Base-by-base conservation (phyloP, 345 rosid genomes). In the Populus alba region DNA sequence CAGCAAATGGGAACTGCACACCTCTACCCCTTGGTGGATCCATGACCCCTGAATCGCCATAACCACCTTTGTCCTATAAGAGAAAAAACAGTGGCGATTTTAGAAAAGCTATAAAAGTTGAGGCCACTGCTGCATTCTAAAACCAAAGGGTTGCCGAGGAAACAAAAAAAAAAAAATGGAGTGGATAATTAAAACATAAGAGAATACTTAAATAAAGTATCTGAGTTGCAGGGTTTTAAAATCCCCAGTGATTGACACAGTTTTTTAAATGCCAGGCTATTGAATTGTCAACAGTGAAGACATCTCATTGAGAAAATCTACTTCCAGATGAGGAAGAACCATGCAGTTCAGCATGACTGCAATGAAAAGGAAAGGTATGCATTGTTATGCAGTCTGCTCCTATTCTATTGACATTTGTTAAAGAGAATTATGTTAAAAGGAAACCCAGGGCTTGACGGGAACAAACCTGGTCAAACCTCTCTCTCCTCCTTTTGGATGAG, bases 1-100 rank as follows among this genome's bases (percentile, higher is more conserved):
- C 97, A 23, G 90, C 84, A 85, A 93, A 95, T 20, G 98, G 98
- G 87, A 93, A 95, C 81, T 93, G 97, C 37, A 84, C 94, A 75
- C 92, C 92, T 86, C 90, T 91, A 82, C 90, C 85, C 85, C 92
- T 90, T 45, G 89, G 77, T 63, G 81, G 82, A 81, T 87, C 91
- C 76, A 86, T 71, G 68, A 78, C 65, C 79, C 77, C 75, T 47
- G 85, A 70, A 81, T 87, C 90, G 27, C 90, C 90, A 80, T 82
- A 87, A 79, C 82, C 37, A n/a, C 88, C 91, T 83, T 89, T 95
- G 68, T 92, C 97, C 98, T 92, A 79, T 75, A 87, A 35, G 18
- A 66, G 37, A n/a, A 79, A 70, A 25, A 27, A 37, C 10, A 29
- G 27, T 35, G 66, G 10, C 55, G 25, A 23, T 61, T 38, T 22